Base-by-base conservation (phyloP, 2,329 filamentous ascomycete genomes). In the Colletotrichum sp. region DNA sequence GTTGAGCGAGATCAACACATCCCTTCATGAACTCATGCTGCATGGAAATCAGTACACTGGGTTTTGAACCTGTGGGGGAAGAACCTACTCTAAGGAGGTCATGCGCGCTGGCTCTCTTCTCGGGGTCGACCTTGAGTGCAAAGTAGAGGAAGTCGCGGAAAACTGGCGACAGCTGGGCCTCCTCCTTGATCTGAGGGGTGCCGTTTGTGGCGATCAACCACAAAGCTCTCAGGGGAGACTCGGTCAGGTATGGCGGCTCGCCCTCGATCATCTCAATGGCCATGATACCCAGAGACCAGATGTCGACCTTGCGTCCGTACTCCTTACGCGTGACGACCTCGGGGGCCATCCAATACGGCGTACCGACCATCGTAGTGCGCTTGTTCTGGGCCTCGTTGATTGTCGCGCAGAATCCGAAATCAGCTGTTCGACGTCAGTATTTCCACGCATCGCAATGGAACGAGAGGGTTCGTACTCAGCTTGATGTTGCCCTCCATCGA, bases 201-300 rank as follows among this genome's bases (percentile, higher is more conserved):
- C 97, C 97, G 82, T 98, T 98, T 39, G 97, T 98, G 70, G 97
- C 97, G 84, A 99, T 99, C 80, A 99, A 87, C 90, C 97, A 99
- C 48, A 99, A 90, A 2, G 97, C 97, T 76, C 96, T 93, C 28
- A 99, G 90, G 7, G 97, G 97, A 48, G 95, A 98, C 84, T 99
- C 97, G 52, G 96, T 98, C 75, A 99, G 89, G 83, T 98, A 99
- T 28, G 97, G 97, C 15, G 97, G 97, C 84, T 98, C 97, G 83
- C 96, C 97, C 86, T 98, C 97, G 79, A 99, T 98, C 97, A 99
- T 99, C 86, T 99, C 97, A 81, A 99, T 98, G 9, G 97, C 96
- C 97, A 99, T 98, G 86, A 99, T 99, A 75, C 97, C 97, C 60
- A 99, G 88, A 75, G 95, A 98, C 97, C 97, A 99, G 80, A 99